A percentile compares a stretch with the other conserved stretches of the same genome.
Evolutionary conservation across 139 green algal genomes (phyloP).

Genomic region (Chlamydomonas schloesseri): DNA sequence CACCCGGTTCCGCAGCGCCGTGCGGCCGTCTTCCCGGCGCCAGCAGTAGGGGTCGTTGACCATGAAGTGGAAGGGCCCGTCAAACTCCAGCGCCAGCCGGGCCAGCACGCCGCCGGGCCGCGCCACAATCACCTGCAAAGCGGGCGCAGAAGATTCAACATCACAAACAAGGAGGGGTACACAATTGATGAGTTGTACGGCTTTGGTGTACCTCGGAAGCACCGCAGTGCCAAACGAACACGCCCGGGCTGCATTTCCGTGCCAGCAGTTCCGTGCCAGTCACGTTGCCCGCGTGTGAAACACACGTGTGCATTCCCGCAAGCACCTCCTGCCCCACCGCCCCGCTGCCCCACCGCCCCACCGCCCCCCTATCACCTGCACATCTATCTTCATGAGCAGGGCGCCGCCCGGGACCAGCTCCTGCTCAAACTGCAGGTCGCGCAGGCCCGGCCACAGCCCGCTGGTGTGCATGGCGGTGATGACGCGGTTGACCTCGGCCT

Average conservation of each 20-base stretch:
- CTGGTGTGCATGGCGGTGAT: background rate
- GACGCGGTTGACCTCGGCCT: slow-evolving; percentile 2
- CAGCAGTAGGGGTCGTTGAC: slow-evolving; percentile 9
- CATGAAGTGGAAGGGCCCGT: slow-evolving; percentile 31
- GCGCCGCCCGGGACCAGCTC: slow-evolving; percentile 27
- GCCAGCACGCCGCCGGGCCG: background rate
- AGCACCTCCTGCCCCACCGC: too few relatives aligned
- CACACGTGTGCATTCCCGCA: too few relatives aligned
- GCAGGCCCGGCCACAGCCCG: background rate
- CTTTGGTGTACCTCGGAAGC: too few relatives aligned
- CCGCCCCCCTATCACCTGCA: too few relatives aligned
- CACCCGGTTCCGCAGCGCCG: slow-evolving; percentile 17
- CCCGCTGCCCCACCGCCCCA: too few relatives aligned
- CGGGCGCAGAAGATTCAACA: too few relatives aligned
- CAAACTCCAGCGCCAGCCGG: slow-evolving; percentile 15
- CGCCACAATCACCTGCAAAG: slow-evolving; percentile 14
- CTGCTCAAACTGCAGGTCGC: slow-evolving; percentile 24
- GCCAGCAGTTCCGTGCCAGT: too few relatives aligned
- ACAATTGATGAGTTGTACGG: too few relatives aligned
- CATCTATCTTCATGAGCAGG: slow-evolving; percentile 17
- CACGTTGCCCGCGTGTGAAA: too few relatives aligned
- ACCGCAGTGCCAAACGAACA: too few relatives aligned
- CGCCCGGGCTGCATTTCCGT: too few relatives aligned
- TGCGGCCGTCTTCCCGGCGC: slow-evolving; percentile 1
- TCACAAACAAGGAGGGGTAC: too few relatives aligned